Evolutionary conservation across 768 basidiomycete genomes (phyloP), one percentile per base, ranked within the genome.

Genomic region (Tulasnella sp.): DNA sequence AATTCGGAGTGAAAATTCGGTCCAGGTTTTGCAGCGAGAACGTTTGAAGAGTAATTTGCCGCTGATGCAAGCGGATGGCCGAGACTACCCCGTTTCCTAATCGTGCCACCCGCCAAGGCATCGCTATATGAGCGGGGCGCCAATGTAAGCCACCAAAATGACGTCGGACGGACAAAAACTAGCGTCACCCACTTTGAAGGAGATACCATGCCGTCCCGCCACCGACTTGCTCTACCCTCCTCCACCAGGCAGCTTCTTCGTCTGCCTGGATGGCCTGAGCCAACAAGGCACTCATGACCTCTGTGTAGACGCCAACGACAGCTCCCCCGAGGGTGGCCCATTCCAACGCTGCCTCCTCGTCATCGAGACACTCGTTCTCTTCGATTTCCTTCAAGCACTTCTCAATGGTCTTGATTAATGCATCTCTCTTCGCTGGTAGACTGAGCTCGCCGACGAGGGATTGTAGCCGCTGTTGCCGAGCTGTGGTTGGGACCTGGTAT

Each of bases 161-260:
- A 77, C 31, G 18, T 21, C 16, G 62, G 18, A 12, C 9, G 62
- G 34, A 36, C 62, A 68, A 68, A 68, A 68, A 68, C 62, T 68
- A 34, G 31, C 38, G 24, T 19, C 7, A 87, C 92, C 82, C 83
- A 97, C 95, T 94, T 86, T 96, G 93, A 1, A 97, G 81, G 38
- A 97, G 87, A 84, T 93, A 95, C 83, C 89, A 86, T 3, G 88
- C 88, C 14, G 92, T 87, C 27, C 87, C 88, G 75, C 85, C 81
- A 38, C 87, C 83, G 3, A 93, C 94, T 42, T 90, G 88, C 81
- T 92, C 91, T 58, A 93, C 84, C 39, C 90, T 88, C 21, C 88
- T 88, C 96, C 96, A 98, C 93, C 93, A 98, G 71, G 93, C 90
- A 27, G 93, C 90, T 82, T 96, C 94, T 9, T 88, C 85, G 82